phyloP scores from a whole-genome alignment of 768 basidiomycete species.

The Tulasnella sp. region DNA sequence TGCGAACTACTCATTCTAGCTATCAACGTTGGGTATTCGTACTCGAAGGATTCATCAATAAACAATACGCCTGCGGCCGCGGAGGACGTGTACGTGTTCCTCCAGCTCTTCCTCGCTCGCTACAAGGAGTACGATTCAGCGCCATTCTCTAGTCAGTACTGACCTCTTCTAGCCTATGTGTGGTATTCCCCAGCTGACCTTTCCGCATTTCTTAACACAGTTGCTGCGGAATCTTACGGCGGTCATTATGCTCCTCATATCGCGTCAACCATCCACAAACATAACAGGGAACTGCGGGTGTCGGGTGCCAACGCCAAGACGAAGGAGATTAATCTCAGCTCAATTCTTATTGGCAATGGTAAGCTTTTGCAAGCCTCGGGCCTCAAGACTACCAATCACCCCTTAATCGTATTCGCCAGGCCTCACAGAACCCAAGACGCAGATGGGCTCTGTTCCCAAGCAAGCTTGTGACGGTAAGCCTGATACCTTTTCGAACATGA shows the following conservation, averaged over 20 bases:
- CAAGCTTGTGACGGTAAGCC: conserved; percentile 49
- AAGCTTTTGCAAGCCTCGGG: neutral
- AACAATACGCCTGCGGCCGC: conserved; percentile 76
- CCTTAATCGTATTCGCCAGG: conserved; percentile 22
- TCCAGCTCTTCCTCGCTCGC: conserved; percentile 65
- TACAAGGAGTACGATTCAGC: conserved; percentile 59
- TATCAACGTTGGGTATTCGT: conserved; percentile 89
- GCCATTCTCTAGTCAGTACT: conserved; percentile 36
- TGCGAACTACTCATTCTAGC: conserved; percentile 26
- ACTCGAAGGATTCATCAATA: conserved; percentile 63
- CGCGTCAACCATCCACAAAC: conserved; percentile 66
- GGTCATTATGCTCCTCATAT: conserved; percentile 81
- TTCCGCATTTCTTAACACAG: neutral
- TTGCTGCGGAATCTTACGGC: conserved; percentile 24
- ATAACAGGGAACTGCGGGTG: conserved; percentile 50
- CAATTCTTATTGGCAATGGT: conserved; percentile 76
- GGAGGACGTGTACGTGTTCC: conserved; percentile 79
- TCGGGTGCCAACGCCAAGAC: conserved; percentile 35
- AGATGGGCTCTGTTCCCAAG: conserved; percentile 72
- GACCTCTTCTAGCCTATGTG: too few relatives aligned
- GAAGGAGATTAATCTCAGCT: conserved; percentile 66
- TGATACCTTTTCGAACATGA: neutral
- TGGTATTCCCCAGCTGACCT: neutral
- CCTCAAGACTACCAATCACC: neutral
- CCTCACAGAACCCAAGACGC: conserved; percentile 68